Conservation (phyloP, 305 asterid genomes). For the Fraxinus baroniana region DNA sequence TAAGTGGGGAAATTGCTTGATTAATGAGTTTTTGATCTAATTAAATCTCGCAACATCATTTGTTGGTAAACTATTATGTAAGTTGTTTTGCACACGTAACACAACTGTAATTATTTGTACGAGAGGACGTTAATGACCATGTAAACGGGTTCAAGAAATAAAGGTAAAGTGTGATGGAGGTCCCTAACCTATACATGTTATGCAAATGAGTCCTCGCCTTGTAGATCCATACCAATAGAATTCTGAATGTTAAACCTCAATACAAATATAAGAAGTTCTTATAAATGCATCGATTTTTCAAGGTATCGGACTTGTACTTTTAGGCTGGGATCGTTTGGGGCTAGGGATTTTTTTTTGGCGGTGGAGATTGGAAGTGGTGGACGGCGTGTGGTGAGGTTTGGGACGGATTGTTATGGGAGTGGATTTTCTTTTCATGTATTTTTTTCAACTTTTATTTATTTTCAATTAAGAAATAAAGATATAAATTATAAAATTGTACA, state of each 20-base stretch:
- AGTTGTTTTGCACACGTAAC: too few relatives aligned
- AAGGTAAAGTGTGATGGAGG: background rate
- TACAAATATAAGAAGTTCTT: background rate
- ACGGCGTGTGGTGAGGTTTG: background rate
- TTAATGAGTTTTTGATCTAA: too few relatives aligned
- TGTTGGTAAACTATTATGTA: too few relatives aligned
- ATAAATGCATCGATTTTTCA: background rate
- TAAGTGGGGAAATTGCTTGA: too few relatives aligned
- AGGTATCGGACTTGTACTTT: background rate
- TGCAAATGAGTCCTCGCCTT: background rate
- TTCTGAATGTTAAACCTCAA: background rate
- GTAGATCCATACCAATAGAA: background rate
- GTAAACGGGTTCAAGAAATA: background rate
- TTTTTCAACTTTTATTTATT: background rate
- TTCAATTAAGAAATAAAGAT: background rate
- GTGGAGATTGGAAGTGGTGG: background rate
- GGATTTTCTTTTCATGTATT: background rate
- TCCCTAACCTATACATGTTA: background rate
- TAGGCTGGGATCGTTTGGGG: background rate
- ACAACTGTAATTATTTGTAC: too few relatives aligned
- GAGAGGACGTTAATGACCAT: slow-evolving; percentile 30
- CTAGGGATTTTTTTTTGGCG: background rate
- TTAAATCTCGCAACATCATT: too few relatives aligned
- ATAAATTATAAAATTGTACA: background rate
- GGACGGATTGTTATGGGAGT: background rate